A percentile compares a stretch with the other conserved stretches of the same genome.
These are phyloP conservation scores for Pleodorina starrii DNA, from an alignment of 139 green algal species.

Conservation along the genomic window DNA sequence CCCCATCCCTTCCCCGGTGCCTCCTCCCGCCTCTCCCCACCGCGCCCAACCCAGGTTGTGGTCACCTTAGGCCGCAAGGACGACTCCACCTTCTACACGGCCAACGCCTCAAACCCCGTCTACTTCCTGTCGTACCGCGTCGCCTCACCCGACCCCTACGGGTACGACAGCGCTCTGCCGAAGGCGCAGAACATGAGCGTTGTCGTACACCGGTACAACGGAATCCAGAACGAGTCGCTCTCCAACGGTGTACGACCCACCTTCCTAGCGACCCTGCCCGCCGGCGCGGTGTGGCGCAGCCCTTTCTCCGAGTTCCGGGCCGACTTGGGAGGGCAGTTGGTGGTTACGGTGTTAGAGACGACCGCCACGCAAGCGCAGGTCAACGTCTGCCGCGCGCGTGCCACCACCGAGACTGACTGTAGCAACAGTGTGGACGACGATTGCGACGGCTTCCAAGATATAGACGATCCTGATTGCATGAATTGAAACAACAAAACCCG, in stretches of 20 bases:
- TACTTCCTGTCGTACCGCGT: slow-evolving; percentile 11
- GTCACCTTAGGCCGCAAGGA: not conserved
- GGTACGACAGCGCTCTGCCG: slow-evolving; percentile 7
- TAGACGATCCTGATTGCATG: not conserved
- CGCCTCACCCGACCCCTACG: not conserved
- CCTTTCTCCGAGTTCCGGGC: not conserved
- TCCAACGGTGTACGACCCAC: not conserved
- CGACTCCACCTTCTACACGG: not conserved
- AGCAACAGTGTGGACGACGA: not conserved
- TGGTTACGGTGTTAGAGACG: not conserved
- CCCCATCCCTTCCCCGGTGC: not conserved
- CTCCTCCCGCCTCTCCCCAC: not conserved
- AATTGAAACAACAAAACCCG: too few species aligned
- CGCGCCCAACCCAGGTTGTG: not conserved
- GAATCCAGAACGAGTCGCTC: not conserved
- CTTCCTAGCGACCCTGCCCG: not conserved
- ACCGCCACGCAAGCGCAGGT: not conserved
- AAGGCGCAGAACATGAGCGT: not conserved
- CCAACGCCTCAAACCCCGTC: not conserved
- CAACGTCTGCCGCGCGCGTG: not conserved
- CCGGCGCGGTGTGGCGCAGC: not conserved
- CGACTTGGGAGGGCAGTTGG: not conserved
- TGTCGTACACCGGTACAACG: not conserved
- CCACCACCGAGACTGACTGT: not conserved
- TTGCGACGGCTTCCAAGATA: not conserved